Evolutionary conservation across 75 land plant genomes (phyloP), one percentile per base, ranked within the genome.

Genomic region (Chamaecyparis obtusa): DNA sequence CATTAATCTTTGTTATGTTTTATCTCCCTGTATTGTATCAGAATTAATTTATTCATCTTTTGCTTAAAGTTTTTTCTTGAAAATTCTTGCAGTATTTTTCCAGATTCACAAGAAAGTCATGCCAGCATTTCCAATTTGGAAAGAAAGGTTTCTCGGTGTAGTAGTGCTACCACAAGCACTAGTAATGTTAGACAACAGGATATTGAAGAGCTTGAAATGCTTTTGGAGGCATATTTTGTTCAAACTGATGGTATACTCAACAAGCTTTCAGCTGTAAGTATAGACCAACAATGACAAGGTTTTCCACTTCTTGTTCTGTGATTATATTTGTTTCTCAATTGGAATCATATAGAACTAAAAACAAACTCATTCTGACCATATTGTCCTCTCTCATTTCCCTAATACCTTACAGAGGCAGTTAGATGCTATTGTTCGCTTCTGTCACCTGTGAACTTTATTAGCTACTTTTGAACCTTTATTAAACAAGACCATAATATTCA

Each of bases 171-270:
- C 51, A 46, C 86, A 41, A 86, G 35, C n/a, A 39, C n/a, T 27
- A 39, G 27, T 41, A 15, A 39, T 48, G 43, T 21, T 15, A 83
- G 46, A 84, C 11, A n/a, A 14, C 41, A 35, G 37, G 82, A 48
- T 75, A 90, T 93, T 75, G 95, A 96, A 86, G 96, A 96, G 87
- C 90, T 96, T 79, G 97, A 96, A 87, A 96, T 96, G 96, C 95
- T 96, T 54, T 86, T 96, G 86, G 97, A 96, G 87, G 97, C 97
- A 15, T 96, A 96, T 80, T 96, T 96, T 88, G 95, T 91, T 17
- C 96, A 95, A 77, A 91, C 89, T 69, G 97, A 95, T 84, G 94
- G 96, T 86, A 96, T 93, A 24, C 84, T 95, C 9, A 94, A 94
- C 88, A 96, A 94, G 87, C 83, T 96, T 46, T 92, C 93, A 19